These are phyloP conservation scores for Ehretia macrophylla DNA, from an alignment of 257 asterid species.

Conservation along the genomic window DNA sequence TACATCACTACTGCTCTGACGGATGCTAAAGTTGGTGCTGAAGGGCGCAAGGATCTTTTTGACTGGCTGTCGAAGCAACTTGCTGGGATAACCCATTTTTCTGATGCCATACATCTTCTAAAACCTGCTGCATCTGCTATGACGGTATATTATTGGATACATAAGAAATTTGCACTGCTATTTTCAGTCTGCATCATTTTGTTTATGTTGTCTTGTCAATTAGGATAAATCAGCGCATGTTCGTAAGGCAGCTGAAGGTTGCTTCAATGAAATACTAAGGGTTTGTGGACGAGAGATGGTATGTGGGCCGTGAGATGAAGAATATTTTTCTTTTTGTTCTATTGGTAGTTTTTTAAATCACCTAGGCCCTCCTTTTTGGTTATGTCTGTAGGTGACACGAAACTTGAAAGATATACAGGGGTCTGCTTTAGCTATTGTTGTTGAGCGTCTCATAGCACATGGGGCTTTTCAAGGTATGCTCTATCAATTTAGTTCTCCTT, in stretches of 20 bases:
- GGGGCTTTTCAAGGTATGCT: constrained; percentile 66
- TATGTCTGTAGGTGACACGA: constrained; percentile 60
- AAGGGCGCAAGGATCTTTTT: constrained; percentile 95
- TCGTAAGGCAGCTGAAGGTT: constrained; percentile 94
- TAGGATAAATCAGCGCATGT: constrained; percentile 99
- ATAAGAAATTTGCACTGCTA: neutral
- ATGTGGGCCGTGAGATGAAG: constrained; percentile 13
- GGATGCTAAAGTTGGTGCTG: constrained; percentile 94
- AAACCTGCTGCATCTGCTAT: constrained; percentile 88
- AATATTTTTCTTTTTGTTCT: constrained; percentile 4
- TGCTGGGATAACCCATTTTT: constrained; percentile 47
- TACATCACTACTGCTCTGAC: constrained; percentile 72
- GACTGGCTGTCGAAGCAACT: constrained; percentile 93
- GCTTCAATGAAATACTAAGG: constrained; percentile 81
- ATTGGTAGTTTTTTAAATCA: constrained; percentile 7
- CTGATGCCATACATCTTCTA: constrained; percentile 86
- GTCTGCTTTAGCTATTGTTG: constrained; percentile 89
- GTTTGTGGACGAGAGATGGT: constrained; percentile 96
- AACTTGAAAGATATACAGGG: constrained; percentile 93
- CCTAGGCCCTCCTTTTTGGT: constrained; percentile 3
- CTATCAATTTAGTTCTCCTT: neutral
- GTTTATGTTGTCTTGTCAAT: neutral
- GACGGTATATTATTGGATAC: constrained; percentile 53
- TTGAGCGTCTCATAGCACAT: constrained; percentile 65
- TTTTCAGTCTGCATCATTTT: neutral